Percentiles rank a stretch among this genome's conserved stretches.
Conservation (phyloP, 176 grass and related monocot genomes). For the Areca catechu region DNA sequence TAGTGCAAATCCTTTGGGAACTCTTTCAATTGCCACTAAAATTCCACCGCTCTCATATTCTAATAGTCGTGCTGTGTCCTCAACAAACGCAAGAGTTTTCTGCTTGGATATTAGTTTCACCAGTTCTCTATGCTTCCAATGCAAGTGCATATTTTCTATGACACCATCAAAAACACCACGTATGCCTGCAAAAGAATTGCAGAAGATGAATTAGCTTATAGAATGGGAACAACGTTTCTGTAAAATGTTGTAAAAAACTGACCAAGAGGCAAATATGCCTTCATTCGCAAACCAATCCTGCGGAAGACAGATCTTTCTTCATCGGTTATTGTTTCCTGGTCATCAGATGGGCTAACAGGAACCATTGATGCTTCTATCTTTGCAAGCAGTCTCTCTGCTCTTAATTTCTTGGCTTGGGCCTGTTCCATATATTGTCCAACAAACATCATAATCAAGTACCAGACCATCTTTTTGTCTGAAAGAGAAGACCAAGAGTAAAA, state of each 20-base stretch:
- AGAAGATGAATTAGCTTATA: too few species aligned
- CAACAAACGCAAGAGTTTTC: conserved; percentile 72
- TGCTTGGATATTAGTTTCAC: conserved; percentile 93
- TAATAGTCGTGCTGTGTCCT: conserved; percentile 74
- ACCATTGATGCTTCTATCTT: conserved; percentile 86
- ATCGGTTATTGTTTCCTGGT: conserved; percentile 80
- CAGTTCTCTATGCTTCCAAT: conserved; percentile 95
- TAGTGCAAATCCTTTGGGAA: conserved; percentile 77
- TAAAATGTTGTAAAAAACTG: conserved; percentile 15
- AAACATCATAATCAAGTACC: background rate
- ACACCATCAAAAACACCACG: conserved; percentile 93
- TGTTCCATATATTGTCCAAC: conserved; percentile 18
- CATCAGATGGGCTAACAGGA: conserved; percentile 51
- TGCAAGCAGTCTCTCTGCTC: conserved; percentile 53
- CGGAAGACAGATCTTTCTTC: conserved; percentile 93
- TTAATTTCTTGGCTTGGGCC: conserved; percentile 70
- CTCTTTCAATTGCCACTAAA: conserved; percentile 80
- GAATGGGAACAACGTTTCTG: conserved; percentile 7
- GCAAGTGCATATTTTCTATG: conserved; percentile 99
- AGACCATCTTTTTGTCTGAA: too few species aligned
- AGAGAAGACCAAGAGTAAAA: too few species aligned
- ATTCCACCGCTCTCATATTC: conserved; percentile 94
- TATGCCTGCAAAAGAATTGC: conserved; percentile 30
- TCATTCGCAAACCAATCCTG: conserved; percentile 87
- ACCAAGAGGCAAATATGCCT: conserved; percentile 89